Percentiles rank a stretch among this genome's conserved stretches.
phyloP scores from a whole-genome alignment of 768 basidiomycete genomes.

The Rickenella mellea region DNA sequence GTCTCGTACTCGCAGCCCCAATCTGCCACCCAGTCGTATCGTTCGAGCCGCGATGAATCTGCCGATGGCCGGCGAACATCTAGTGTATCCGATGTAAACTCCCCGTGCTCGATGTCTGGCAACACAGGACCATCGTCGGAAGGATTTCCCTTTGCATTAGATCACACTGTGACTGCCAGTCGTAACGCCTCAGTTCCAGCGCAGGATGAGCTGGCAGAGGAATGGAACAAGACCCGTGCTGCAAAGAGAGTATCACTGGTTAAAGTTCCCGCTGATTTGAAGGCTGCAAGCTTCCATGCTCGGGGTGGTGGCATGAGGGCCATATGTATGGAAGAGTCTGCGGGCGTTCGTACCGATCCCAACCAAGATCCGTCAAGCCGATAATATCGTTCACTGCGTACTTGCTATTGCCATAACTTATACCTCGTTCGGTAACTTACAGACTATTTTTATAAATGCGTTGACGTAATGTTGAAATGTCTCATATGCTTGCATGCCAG shows the following conservation, averaged over 20 bases:
- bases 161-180: not conserved
- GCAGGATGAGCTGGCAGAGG: conserved; percentile 43
- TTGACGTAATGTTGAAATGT: too few species aligned
- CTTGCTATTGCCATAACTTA: too few species aligned
- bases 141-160: too few species aligned
- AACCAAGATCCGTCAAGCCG: too few species aligned
- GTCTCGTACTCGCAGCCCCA: conserved; percentile 26
- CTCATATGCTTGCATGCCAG: too few species aligned
- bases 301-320: too few species aligned
- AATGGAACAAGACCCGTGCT: conserved; percentile 78
- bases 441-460: too few species aligned
- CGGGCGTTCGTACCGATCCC: too few species aligned
- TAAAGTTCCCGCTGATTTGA: conserved; percentile 52
- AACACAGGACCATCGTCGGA: not conserved
- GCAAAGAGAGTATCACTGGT: conserved; percentile 82
- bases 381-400: too few species aligned
- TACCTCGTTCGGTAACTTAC: too few species aligned
- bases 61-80: conserved; percentile 19
- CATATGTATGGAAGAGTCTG: too few species aligned
- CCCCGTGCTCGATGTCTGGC: not conserved
- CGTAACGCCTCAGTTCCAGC: not conserved
- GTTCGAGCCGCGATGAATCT: conserved; percentile 54
- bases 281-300: too few species aligned
- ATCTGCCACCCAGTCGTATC: conserved; percentile 52
- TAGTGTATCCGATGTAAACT: not conserved